These are phyloP conservation scores for Penicillium sp. DNA, from an alignment of 2,329 filamentous ascomycete genomes.

Conservation along the genomic window DNA sequence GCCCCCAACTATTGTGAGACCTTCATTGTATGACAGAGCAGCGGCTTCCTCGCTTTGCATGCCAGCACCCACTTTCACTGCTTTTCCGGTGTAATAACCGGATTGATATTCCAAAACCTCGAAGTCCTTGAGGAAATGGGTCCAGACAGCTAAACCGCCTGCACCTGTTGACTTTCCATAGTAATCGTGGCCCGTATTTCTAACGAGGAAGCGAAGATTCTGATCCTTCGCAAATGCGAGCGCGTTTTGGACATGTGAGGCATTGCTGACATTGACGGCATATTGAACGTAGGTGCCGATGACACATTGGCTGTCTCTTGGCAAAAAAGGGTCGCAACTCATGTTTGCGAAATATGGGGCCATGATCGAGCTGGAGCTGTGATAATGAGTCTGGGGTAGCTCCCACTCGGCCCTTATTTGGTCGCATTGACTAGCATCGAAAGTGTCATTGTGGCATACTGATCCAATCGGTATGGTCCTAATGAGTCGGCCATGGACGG, in stretches of 20 bases:
- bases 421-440: no score
- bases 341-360: slow-evolving; percentile 30
- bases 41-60: not conserved
- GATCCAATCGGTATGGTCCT: slow-evolving; percentile 27
- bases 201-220: slow-evolving; percentile 12
- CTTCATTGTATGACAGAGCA: slow-evolving; percentile 35
- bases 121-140: slow-evolving; percentile 44
- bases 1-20: slow-evolving; percentile 54
- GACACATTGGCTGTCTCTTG: slow-evolving; percentile 20
- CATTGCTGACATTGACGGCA: slow-evolving; percentile 29
- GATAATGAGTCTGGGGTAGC: no score
- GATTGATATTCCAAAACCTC: slow-evolving; percentile 31
- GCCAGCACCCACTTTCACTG: slow-evolving; percentile 8
- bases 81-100: slow-evolving; percentile 1
- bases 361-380: slow-evolving; percentile 29
- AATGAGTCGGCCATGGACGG: slow-evolving; percentile 34
- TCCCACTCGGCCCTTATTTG: no score
- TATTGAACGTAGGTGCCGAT: slow-evolving; percentile 31
- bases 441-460: slow-evolving; percentile 24
- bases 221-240: slow-evolving; percentile 10
- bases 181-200: slow-evolving; percentile 26
- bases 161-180: slow-evolving; percentile 45
- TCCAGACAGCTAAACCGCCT: slow-evolving; percentile 49
- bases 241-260: slow-evolving; percentile 4
- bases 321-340: slow-evolving; percentile 28